Percentiles rank a stretch among this genome's conserved stretches.
These are phyloP conservation scores for Coffea humblotiana DNA, from an alignment of 305 asterid species.

Conservation along the genomic window DNA sequence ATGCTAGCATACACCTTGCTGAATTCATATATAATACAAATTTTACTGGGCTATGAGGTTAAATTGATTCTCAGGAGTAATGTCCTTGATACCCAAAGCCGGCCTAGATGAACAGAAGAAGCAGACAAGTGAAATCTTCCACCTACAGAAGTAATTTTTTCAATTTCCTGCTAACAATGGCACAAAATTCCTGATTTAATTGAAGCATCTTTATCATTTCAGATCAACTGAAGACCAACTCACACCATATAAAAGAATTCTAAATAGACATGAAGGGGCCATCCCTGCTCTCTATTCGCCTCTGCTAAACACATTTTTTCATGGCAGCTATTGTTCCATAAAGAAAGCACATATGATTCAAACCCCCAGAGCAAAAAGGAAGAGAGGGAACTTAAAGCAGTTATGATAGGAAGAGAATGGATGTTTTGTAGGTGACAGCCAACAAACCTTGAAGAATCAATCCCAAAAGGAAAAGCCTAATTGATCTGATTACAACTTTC, in stretches of 20 bases:
- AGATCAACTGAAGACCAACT: background rate
- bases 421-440: conserved; percentile 4
- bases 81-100: background rate
- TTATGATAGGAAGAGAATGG: background rate
- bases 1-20: background rate
- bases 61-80: background rate
- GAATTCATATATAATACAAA: background rate
- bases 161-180: background rate
- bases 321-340: background rate
- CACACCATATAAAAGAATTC: background rate
- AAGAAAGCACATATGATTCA: background rate
- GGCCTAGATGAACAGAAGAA: background rate
- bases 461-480: conserved; percentile 69
- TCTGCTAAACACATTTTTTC: background rate
- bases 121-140: background rate
- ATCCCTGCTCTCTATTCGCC: background rate
- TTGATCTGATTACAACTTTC: conserved; percentile 59
- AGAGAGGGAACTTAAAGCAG: background rate
- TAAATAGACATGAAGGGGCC: background rate
- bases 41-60: background rate
- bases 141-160: background rate
- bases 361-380: background rate
- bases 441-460: conserved; percentile 78
- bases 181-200: background rate
- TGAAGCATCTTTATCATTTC: background rate